Evolutionary conservation across 2,329 filamentous ascomycete genomes (phyloP), one percentile per base, ranked within the genome.

Genomic region (Cytospora leucostoma): DNA sequence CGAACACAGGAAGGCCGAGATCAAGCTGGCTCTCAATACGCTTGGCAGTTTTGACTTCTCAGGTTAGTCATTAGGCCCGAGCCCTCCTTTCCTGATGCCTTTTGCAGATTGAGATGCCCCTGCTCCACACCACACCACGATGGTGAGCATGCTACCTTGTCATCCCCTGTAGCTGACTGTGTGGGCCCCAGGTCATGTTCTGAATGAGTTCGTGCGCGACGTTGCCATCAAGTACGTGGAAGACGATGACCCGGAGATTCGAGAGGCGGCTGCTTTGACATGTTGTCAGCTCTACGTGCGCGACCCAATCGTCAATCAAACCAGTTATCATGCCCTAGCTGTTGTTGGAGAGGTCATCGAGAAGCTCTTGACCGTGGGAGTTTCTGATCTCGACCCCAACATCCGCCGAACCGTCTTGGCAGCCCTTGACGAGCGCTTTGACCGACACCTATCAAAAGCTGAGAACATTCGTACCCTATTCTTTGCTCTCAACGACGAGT

Each of bases 181-280:
- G 57, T 69, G 71, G 65, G 72, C 68, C 50, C 56, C 56, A 66
- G 89, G 92, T 2, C 93, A 98, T 71, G 90, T 97, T 17, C 80
- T 99, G 17, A 99, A 99, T 71, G 96, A 99, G 74, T 99, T 99
- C 70, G 95, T 99, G 34, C 91, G 95, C 32, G 95, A 99, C 73
- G 95, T 99, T 56, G 95, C 96, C 4, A 96, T 99, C 72, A 95
- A 94, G 74, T 99, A 97, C 70, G 94, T 99, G 50, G 94, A 99
- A 70, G 95, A 96, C 67, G 94, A 98, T 69, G 96, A 97, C 70
- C 84, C 92, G 0, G 91, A 96, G 68, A 97, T 97, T 57, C 88
- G 95, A 65, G 94, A 97, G 76, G 95, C 95, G 17, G 94, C 95
- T 2, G 93, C 95, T 17, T 82, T 99, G 66, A 99, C 96, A 6